Evolutionary conservation across 768 basidiomycete species (phyloP).

Genomic region (Xerocomellus intermedius): DNA sequence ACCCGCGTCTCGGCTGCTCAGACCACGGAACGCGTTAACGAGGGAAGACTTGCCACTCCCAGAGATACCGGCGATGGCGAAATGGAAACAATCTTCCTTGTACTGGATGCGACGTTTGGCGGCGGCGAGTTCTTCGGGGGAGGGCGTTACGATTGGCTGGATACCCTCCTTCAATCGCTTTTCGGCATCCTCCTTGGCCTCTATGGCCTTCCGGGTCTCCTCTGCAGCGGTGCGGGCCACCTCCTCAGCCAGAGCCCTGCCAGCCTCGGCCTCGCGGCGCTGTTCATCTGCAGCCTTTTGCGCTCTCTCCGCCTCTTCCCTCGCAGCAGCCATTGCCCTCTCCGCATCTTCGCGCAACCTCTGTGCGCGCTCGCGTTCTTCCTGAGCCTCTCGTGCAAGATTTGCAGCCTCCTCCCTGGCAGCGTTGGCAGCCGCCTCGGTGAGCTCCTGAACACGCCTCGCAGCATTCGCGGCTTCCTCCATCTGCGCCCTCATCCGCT

Average conservation of each 20-base stretch:
- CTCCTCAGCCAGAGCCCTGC: conserved; percentile 7
- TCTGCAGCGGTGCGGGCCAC: conserved; percentile 11
- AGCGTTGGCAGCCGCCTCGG: conserved; percentile 1
- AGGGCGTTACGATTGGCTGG: conserved; percentile 25
- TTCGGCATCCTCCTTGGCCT: conserved; percentile 18
- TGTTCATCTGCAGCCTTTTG: conserved; percentile 13
- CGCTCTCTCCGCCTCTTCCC: conserved; percentile 8
- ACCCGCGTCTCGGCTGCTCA: conserved; percentile 16
- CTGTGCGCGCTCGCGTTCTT: conserved; percentile 3
- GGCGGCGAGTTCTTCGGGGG: conserved; percentile 15
- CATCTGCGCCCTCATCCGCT: conserved; percentile 8
- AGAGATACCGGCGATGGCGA: conserved; percentile 34
- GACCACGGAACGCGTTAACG: conserved; percentile 36
- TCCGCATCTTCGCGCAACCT: conserved; percentile 5
- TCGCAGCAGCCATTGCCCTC: conserved; percentile 2
- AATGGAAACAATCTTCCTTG: conserved; percentile 28
- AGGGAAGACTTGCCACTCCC: conserved; percentile 38
- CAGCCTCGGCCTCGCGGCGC: conserved; percentile 5
- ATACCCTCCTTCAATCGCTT: conserved; percentile 22
- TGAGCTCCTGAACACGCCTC: background rate
- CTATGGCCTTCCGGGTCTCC: conserved; percentile 5
- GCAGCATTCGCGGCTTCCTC: background rate
- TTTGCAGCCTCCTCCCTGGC: conserved; percentile 7
- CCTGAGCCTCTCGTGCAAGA: background rate
- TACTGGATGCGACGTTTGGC: conserved; percentile 22